Conservation (phyloP, 2,329 filamentous ascomycete genomes). For the Fusarium irregulare region DNA sequence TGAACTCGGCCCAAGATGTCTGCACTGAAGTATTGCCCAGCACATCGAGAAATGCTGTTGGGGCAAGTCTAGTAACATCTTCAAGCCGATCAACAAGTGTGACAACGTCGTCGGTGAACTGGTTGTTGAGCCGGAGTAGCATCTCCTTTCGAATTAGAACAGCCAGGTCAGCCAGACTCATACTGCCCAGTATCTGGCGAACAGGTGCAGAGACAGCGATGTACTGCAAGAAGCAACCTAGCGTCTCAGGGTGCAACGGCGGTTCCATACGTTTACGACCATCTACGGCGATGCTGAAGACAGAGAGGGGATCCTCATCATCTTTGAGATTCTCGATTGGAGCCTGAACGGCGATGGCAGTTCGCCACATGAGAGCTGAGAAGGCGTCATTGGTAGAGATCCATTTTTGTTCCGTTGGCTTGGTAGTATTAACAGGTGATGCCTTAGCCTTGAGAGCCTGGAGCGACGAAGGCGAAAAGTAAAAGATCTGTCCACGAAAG, state of each 20-base stretch:
- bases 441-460: conserved; percentile 13
- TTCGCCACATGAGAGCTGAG: conserved; percentile 30
- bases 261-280: conserved; percentile 20
- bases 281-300: conserved; percentile 28
- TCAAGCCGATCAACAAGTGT: conserved; percentile 9
- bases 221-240: conserved; percentile 31
- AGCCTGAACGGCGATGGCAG: conserved; percentile 14
- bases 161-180: conserved; percentile 17
- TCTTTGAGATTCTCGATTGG: conserved; percentile 10
- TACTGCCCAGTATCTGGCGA: conserved; percentile 8
- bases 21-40: conserved; percentile 17
- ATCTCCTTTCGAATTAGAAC: conserved; percentile 27
- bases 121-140: neutral
- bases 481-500: conserved; percentile 22
- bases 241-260: conserved; percentile 8
- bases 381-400: conserved; percentile 33
- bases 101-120: conserved; percentile 28
- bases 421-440: neutral
- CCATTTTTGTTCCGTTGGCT: conserved; percentile 12
- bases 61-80: conserved; percentile 13
- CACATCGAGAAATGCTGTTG: conserved; percentile 28
- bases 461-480: conserved; percentile 27
- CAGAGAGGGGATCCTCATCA: neutral
- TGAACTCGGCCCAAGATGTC: conserved; percentile 23
- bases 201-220: conserved; percentile 13